These are phyloP conservation scores for Platismatia glauca DNA, from an alignment of 495 filamentous ascomycete species.

Conservation along the genomic window DNA sequence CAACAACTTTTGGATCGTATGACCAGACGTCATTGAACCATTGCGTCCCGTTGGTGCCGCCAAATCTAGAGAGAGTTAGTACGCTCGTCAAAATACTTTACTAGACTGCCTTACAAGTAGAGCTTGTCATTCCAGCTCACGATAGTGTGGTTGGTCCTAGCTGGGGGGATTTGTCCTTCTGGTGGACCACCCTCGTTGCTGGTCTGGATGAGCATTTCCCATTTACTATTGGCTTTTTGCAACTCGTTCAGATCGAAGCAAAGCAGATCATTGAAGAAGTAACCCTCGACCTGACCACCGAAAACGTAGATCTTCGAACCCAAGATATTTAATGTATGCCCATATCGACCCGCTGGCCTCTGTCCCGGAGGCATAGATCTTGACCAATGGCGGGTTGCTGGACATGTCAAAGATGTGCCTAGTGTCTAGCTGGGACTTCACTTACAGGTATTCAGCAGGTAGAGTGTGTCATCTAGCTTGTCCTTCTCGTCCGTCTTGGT, in stretches of 20 bases:
- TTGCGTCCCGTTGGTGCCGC: conserved; percentile 83
- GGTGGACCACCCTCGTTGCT: conserved; percentile 59
- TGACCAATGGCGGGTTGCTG: conserved; percentile 97
- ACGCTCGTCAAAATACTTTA: conserved; percentile 8
- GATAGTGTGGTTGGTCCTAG: conserved; percentile 90
- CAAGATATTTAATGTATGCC: conserved; percentile 90
- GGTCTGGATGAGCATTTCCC: conserved; percentile 81
- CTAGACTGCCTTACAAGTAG: conserved; percentile 63
- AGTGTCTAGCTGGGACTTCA: conserved; percentile 14
- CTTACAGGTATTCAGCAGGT: conserved; percentile 96
- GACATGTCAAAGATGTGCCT: conserved; percentile 12
- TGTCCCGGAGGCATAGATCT: conserved; percentile 75
- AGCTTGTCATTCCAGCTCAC: conserved; percentile 90
- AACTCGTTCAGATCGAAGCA: conserved; percentile 94
- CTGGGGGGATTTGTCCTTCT: conserved; percentile 66
- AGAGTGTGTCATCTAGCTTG: conserved; percentile 86
- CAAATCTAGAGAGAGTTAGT: conserved; percentile 53
- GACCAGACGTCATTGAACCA: conserved; percentile 99
- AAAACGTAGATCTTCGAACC: conserved; percentile 96
- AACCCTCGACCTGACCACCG: conserved; percentile 93
- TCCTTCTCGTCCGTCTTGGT: conserved; percentile 93
- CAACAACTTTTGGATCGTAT: conserved; percentile 74
- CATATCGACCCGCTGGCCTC: conserved; percentile 84
- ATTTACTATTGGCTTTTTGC: conserved; percentile 77
- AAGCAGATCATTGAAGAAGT: conserved; percentile 96